Conservation (phyloP, 768 basidiomycete genomes). For the Baorangia bicolor region DNA sequence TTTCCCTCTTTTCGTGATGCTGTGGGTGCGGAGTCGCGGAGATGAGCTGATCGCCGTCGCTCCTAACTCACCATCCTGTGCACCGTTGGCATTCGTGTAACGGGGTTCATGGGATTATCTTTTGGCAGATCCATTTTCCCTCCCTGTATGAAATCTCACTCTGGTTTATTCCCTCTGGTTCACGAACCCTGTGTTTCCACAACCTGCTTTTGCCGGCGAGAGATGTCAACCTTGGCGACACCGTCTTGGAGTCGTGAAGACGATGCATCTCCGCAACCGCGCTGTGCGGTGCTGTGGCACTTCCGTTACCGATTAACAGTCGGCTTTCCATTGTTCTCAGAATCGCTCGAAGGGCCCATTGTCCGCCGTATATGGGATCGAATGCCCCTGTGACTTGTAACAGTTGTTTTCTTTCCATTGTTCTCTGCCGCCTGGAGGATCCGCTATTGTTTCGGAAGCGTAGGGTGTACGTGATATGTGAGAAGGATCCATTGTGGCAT, state of each 20-base stretch:
- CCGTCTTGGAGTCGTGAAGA: not conserved
- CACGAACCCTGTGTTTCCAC: not conserved
- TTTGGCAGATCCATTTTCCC: constrained; percentile 1
- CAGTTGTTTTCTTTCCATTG: constrained; percentile 3
- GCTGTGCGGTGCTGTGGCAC: constrained; percentile 9
- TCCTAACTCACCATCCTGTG: constrained; percentile 22
- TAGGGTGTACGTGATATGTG: constrained; percentile 1
- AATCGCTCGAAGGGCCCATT: constrained; percentile 13
- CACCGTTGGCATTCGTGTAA: constrained; percentile 6
- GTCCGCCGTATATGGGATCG: constrained; percentile 20
- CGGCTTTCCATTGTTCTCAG: constrained; percentile 13
- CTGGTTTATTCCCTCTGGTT: constrained; percentile 2
- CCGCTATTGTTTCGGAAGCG: constrained; percentile 18
- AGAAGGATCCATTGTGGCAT: not conserved
- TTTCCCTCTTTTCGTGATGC: constrained; percentile 16
- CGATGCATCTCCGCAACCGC: constrained; percentile 13
- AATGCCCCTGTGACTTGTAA: constrained; percentile 5
- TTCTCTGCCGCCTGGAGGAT: not conserved
- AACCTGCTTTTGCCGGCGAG: not conserved
- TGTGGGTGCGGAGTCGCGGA: constrained; percentile 22
- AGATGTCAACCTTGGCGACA: not conserved
- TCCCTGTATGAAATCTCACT: not conserved
- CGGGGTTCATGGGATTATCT: constrained; percentile 12
- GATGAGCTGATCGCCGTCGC: constrained; percentile 30
- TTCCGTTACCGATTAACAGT: constrained; percentile 2